phyloP scores from a whole-genome alignment of 495 filamentous ascomycete genomes.

The Cryomyces minteri region DNA sequence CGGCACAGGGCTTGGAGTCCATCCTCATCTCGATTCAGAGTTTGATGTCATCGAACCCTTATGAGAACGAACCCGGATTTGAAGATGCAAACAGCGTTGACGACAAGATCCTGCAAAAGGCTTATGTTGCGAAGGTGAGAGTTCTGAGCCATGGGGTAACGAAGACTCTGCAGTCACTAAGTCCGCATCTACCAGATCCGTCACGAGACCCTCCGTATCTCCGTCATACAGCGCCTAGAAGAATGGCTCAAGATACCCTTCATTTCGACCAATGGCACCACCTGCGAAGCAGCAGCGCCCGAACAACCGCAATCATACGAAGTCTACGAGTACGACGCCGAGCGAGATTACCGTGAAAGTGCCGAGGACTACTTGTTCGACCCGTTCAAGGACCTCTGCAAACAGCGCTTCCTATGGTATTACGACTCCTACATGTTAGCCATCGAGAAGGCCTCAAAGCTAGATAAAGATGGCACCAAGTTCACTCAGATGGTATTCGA shows the following conservation, averaged over 20 bases:
- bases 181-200: slow-evolving; percentile 40
- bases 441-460: slow-evolving; percentile 42
- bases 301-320: not conserved
- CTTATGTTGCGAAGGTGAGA: slow-evolving; percentile 72
- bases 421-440: slow-evolving; percentile 65
- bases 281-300: not conserved
- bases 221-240: slow-evolving; percentile 75
- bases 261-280: not conserved
- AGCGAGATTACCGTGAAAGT: slow-evolving; percentile 31
- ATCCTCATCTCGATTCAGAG: slow-evolving; percentile 92
- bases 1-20: slow-evolving; percentile 87
- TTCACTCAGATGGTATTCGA: slow-evolving; percentile 84
- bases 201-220: slow-evolving; percentile 76
- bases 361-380: slow-evolving; percentile 41
- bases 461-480: slow-evolving; percentile 34
- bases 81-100: slow-evolving; percentile 48
- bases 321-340: slow-evolving; percentile 25
- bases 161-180: not conserved
- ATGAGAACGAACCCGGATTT: slow-evolving; percentile 90
- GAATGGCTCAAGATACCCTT: slow-evolving; percentile 44
- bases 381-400: slow-evolving; percentile 78
- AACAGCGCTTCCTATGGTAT: slow-evolving; percentile 91
- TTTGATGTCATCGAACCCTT: slow-evolving; percentile 83
- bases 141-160: not conserved
- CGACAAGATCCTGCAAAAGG: slow-evolving; percentile 56